These are phyloP conservation scores for Alternaria gaisen DNA, from an alignment of 2,329 filamentous ascomycete genomes.

Conservation along the genomic window DNA sequence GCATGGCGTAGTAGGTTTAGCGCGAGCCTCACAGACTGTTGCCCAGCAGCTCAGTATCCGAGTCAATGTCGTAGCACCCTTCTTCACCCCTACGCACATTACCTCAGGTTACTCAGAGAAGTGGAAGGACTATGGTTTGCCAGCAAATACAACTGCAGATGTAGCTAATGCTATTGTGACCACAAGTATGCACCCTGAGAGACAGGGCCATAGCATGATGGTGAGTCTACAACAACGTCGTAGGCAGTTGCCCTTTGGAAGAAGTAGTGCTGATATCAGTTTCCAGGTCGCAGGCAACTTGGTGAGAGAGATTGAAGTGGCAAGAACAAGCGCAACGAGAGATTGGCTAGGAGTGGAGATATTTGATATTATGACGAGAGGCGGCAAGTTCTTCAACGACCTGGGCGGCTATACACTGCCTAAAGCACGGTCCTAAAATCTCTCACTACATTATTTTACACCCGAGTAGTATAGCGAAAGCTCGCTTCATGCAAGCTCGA, in stretches of 20 bases:
- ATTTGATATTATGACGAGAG: slow-evolving; percentile 41
- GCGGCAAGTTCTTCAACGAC: slow-evolving; percentile 47
- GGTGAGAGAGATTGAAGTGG: slow-evolving; percentile 43
- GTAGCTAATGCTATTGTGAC: slow-evolving; percentile 56
- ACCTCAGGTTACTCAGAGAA: slow-evolving; percentile 50
- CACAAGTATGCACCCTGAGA: slow-evolving; percentile 45
- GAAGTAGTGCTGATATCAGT: not conserved
- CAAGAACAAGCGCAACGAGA: slow-evolving; percentile 33
- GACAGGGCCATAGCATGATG: slow-evolving; percentile 42
- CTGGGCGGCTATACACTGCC: slow-evolving; percentile 50
- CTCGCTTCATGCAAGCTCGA: not conserved
- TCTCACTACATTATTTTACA: not conserved
- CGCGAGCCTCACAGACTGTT: slow-evolving; percentile 49
- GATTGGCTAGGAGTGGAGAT: slow-evolving; percentile 50
- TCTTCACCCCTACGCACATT: slow-evolving; percentile 58
- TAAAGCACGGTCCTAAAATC: slow-evolving; percentile 27
- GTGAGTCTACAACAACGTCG: slow-evolving; percentile 24
- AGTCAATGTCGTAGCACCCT: slow-evolving; percentile 60
- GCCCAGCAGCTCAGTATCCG: slow-evolving; percentile 51
- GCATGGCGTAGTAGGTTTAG: slow-evolving; percentile 54
- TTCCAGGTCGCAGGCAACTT: slow-evolving; percentile 40
- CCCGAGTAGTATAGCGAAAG: not conserved
- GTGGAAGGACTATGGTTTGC: slow-evolving; percentile 53
- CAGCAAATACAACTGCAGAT: slow-evolving; percentile 54
- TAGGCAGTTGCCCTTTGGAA: not conserved